These are phyloP conservation scores for Deuterostichococcus epilithicus DNA, from an alignment of 139 green algal genomes.

Conservation along the genomic window DNA sequence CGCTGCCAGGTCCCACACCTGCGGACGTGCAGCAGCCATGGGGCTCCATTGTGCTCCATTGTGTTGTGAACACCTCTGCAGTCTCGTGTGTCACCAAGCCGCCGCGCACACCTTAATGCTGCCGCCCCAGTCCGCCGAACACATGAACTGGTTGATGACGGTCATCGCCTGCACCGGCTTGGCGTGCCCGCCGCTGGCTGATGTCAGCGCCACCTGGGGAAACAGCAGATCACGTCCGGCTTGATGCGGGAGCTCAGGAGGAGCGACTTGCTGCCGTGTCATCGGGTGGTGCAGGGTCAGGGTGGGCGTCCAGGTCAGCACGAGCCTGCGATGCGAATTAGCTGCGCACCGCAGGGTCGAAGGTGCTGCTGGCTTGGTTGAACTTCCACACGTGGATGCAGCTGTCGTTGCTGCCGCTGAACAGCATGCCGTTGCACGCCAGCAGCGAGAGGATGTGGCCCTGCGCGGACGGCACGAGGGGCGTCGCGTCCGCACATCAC, in stretches of 20 bases:
- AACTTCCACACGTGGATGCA: slow-evolving; percentile 67
- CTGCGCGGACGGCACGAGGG: slow-evolving; percentile 13
- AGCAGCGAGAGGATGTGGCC: slow-evolving; percentile 46
- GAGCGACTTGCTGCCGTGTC: too few species aligned
- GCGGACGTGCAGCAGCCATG: slow-evolving; percentile 3
- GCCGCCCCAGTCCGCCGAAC: slow-evolving; percentile 64
- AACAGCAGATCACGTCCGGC: too few species aligned
- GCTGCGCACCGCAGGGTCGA: slow-evolving; percentile 32
- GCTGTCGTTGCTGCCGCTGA: slow-evolving; percentile 62
- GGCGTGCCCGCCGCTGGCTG: slow-evolving; percentile 53
- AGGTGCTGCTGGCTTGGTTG: slow-evolving; percentile 40
- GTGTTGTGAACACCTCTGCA: neutral
- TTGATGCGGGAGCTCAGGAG: too few species aligned
- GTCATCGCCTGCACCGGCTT: slow-evolving; percentile 43
- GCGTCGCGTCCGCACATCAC: too few species aligned
- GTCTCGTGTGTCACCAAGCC: neutral
- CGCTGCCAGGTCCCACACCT: slow-evolving; percentile 67
- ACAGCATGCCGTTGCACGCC: slow-evolving; percentile 43
- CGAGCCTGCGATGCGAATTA: neutral
- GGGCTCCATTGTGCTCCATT: too few species aligned
- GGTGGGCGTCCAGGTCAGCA: too few species aligned
- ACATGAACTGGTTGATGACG: slow-evolving; percentile 44
- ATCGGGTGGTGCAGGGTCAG: too few species aligned
- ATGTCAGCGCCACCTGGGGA: slow-evolving; percentile 29
- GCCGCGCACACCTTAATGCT: slow-evolving; percentile 50